Evolutionary conservation across 2,329 filamentous ascomycete genomes (phyloP).

Genomic region (Ilyonectria destructans): DNA sequence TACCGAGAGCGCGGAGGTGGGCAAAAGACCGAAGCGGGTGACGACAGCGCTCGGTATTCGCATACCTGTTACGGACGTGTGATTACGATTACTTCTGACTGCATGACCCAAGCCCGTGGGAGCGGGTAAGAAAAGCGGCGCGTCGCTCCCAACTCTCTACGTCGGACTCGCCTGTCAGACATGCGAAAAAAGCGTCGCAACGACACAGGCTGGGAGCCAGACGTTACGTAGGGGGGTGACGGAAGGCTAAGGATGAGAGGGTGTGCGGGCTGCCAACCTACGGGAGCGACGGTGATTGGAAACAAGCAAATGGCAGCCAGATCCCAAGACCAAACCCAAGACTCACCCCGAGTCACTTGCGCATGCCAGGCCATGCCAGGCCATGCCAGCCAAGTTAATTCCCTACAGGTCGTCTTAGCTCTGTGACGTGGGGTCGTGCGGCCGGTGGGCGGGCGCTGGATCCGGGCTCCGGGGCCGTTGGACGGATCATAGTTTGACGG

Average conservation of each 20-base stretch:
- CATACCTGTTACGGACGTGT: background rate
- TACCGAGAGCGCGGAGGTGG: background rate
- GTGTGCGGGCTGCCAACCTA: conserved; percentile 9
- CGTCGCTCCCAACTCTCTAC: background rate
- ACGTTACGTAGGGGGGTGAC: conserved; percentile 14
- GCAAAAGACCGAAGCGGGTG: background rate
- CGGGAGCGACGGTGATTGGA: background rate
- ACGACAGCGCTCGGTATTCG: conserved; percentile 3
- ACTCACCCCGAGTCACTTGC: background rate
- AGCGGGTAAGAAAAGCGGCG: conserved; percentile 17
- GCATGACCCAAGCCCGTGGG: conserved; percentile 32
- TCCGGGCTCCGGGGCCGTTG: background rate
- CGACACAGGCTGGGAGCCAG: conserved; percentile 3
- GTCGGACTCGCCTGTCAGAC: background rate
- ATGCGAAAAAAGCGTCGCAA: conserved; percentile 2
- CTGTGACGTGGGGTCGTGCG: conserved; percentile 5
- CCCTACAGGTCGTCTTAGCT: background rate
- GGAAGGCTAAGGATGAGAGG: conserved; percentile 7
- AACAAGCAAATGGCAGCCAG: background rate
- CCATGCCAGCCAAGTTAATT: background rate
- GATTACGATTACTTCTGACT: conserved; percentile 10
- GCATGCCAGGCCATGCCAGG: background rate
- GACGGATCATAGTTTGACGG: background rate
- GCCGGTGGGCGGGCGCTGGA: conserved; percentile 18
- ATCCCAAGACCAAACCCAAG: background rate